These are phyloP conservation scores for Aspergillus taichungensis DNA, from an alignment of 495 filamentous ascomycete genomes.

Conservation along the genomic window DNA sequence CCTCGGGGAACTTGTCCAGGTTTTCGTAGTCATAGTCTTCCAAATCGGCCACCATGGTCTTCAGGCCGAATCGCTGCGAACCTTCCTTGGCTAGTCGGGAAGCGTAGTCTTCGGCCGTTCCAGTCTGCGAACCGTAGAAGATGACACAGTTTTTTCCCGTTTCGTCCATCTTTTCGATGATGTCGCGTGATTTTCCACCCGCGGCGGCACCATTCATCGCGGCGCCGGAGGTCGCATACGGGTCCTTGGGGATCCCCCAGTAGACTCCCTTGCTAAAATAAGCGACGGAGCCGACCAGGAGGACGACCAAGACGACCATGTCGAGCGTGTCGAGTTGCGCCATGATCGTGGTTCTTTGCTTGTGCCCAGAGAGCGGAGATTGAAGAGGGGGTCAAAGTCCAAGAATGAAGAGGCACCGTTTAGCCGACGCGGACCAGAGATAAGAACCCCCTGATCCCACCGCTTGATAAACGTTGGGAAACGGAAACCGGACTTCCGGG, in stretches of 20 bases:
- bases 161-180: constrained; percentile 93
- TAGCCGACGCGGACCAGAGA: no score
- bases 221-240: constrained; percentile 66
- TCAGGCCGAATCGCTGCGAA: constrained; percentile 88
- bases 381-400: no score
- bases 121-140: constrained; percentile 97
- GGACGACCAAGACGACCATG: constrained; percentile 74
- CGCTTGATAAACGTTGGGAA: no score
- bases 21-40: constrained; percentile 98
- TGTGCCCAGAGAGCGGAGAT: no score
- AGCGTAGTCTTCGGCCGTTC: constrained; percentile 97
- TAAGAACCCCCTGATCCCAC: no score
- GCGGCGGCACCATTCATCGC: constrained; percentile 60
- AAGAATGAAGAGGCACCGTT: no score
- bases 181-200: constrained; percentile 82
- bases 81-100: constrained; percentile 97
- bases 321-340: constrained; percentile 94
- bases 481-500: no score
- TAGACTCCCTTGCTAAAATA: constrained; percentile 96
- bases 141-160: constrained; percentile 93
- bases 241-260: constrained; percentile 78
- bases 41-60: constrained; percentile 96
- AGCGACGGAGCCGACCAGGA: constrained; percentile 79
- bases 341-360: constrained; percentile 44
- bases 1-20: constrained; percentile 76